phyloP scores from a whole-genome alignment of 352 stramenopile genomes.

The Phytophthora fragariaefolia region DNA sequence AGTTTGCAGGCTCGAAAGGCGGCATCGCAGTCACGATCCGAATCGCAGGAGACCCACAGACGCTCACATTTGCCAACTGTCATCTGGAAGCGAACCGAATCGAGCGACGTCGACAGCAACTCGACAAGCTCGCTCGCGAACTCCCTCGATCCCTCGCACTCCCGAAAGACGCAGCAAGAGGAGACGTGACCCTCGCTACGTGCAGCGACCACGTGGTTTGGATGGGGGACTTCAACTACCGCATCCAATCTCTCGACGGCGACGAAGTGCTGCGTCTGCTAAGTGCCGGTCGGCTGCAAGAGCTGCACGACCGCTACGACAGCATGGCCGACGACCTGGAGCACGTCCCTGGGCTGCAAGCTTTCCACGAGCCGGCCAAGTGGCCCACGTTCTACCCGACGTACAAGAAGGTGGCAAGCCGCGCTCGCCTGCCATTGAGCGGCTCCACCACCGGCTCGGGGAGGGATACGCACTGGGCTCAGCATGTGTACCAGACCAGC shows the following conservation, averaged over 20 bases:
- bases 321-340: slow-evolving; percentile 65
- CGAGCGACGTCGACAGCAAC: slow-evolving; percentile 58
- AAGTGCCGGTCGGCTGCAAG: slow-evolving; percentile 44
- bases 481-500: slow-evolving; percentile 56
- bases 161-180: not conserved
- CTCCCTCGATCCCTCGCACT: slow-evolving; percentile 52
- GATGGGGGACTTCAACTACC: slow-evolving; percentile 88
- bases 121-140: slow-evolving; percentile 50
- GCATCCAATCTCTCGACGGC: slow-evolving; percentile 55
- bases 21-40: slow-evolving; percentile 60
- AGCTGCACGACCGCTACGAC: slow-evolving; percentile 77
- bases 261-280: slow-evolving; percentile 59
- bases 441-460: slow-evolving; percentile 32
- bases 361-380: slow-evolving; percentile 64
- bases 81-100: slow-evolving; percentile 74
- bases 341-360: slow-evolving; percentile 39
- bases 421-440: slow-evolving; percentile 35
- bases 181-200: slow-evolving; percentile 37
- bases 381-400: slow-evolving; percentile 80
- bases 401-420: slow-evolving; percentile 73
- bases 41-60: slow-evolving; percentile 50
- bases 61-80: slow-evolving; percentile 72
- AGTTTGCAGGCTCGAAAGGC: slow-evolving; percentile 75
- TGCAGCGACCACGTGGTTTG: slow-evolving; percentile 81
- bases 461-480: slow-evolving; percentile 51